A percentile compares a stretch with the other conserved stretches of the same genome.
These are phyloP conservation scores for Musa troglodytarum DNA, from an alignment of 176 grass and related monocot species.

Conservation along the genomic window DNA sequence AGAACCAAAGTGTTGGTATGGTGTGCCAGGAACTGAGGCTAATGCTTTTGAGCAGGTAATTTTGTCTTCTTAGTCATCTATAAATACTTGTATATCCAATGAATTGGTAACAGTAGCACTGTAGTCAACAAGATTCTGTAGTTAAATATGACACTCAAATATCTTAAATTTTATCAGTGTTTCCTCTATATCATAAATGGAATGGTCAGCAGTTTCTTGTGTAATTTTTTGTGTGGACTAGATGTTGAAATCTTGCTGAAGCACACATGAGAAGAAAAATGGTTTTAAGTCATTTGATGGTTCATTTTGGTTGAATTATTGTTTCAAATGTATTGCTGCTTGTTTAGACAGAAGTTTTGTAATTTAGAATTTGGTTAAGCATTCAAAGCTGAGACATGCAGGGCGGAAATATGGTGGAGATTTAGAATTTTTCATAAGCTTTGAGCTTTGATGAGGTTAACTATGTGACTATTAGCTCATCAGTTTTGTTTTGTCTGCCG, in stretches of 20 bases:
- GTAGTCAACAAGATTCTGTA: not conserved
- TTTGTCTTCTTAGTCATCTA: conserved; percentile 4
- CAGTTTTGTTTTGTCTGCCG: not conserved
- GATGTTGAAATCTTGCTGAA: no score
- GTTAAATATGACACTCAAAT: not conserved
- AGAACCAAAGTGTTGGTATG: conserved; percentile 92
- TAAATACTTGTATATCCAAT: not conserved
- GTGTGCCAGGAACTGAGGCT: conserved; percentile 75
- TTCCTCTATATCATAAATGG: not conserved
- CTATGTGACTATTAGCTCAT: not conserved
- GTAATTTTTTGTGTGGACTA: no score
- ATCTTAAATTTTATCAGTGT: not conserved
- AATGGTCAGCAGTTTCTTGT: not conserved
- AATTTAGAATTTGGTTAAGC: not conserved
- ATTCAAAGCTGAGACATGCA: not conserved
- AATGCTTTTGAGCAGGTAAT: conserved; percentile 90
- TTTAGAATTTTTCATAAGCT: not conserved
- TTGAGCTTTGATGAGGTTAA: not conserved
- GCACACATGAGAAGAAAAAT: not conserved
- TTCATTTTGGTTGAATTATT: not conserved
- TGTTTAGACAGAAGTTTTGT: not conserved
- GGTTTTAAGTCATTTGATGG: not conserved
- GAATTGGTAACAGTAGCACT: not conserved
- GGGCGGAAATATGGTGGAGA: no score
- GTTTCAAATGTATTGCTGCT: not conserved